These are phyloP conservation scores for Kitagawia praeruptora DNA, from an alignment of 129 eudicot species.

Conservation along the genomic window DNA sequence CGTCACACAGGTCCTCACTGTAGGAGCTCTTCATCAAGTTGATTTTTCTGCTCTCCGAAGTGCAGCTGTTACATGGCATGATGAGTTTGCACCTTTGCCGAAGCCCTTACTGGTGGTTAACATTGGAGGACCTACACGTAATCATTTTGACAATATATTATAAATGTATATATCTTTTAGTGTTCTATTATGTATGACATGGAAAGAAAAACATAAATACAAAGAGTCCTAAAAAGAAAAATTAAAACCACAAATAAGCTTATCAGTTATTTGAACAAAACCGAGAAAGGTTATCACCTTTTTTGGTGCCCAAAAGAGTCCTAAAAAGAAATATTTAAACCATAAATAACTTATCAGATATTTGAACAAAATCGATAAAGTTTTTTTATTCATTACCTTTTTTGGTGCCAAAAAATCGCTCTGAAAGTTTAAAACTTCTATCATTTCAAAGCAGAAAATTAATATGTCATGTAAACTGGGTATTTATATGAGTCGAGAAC, in stretches of 20 bases:
- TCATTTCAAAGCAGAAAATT: background rate
- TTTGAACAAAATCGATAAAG: background rate
- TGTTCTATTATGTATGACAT: background rate
- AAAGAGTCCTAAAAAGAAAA: background rate
- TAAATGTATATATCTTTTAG: background rate
- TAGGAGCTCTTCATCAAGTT: slow-evolving; percentile 91
- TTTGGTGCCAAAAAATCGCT: background rate
- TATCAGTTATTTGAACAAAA: too few relatives aligned
- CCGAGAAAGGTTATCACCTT: too few relatives aligned
- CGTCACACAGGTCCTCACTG: slow-evolving; percentile 67
- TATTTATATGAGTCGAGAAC: background rate
- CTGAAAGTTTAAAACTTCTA: background rate
- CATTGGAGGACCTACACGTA: slow-evolving; percentile 97
- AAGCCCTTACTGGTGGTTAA: slow-evolving; percentile 88
- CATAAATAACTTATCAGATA: background rate
- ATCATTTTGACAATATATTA: slow-evolving; percentile 4
- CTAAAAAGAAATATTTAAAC: background rate
- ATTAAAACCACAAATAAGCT: too few relatives aligned
- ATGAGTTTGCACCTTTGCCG: slow-evolving; percentile 86
- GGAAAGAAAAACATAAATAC: background rate
- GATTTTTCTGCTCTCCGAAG: slow-evolving; percentile 72
- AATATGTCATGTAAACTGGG: background rate
- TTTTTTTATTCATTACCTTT: background rate
- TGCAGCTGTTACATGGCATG: slow-evolving; percentile 90
- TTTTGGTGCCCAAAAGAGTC: background rate